Evolutionary conservation across 2,329 filamentous ascomycete species (phyloP).

Genomic region (Colletotrichum noveboracense): DNA sequence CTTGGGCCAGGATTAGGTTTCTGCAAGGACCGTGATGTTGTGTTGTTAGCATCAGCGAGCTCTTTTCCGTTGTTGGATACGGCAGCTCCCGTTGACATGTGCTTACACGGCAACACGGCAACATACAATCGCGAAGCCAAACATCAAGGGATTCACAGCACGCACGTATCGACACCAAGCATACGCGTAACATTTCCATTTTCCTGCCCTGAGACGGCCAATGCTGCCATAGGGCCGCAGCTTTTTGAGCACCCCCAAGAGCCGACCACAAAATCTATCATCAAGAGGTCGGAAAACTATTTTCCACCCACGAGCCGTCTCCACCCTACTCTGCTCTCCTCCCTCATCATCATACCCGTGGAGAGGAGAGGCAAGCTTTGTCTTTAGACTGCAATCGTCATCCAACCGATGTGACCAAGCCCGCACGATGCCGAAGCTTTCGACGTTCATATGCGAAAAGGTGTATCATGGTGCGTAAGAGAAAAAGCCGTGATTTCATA

Average conservation of each 20-base stretch:
- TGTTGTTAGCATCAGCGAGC: neutral
- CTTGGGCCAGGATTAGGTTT: neutral
- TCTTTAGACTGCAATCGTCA: conserved; percentile 15
- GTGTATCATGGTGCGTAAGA: conserved; percentile 23
- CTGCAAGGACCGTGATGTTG: neutral
- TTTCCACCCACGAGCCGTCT: conserved; percentile 8
- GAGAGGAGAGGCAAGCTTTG: conserved; percentile 14
- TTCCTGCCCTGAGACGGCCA: conserved; percentile 18
- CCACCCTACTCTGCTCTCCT: neutral
- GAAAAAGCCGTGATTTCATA: conserved; percentile 23
- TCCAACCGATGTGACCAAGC: conserved; percentile 21
- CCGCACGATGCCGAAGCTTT: conserved; percentile 9
- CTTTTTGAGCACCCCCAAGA: neutral
- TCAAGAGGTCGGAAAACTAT: conserved; percentile 9
- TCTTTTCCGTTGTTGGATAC: neutral
- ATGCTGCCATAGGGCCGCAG: conserved; percentile 10
- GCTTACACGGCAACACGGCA: neutral
- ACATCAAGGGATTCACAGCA: neutral
- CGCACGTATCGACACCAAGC: neutral
- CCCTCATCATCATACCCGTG: neutral
- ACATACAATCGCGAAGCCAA: neutral
- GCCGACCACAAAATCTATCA: conserved; percentile 14
- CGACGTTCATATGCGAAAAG: conserved; percentile 19
- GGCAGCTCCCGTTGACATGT: neutral
- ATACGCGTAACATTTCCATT: conserved; percentile 24